Evolutionary conservation across 2,329 filamentous ascomycete species (phyloP), one percentile per base, ranked within the genome.

Genomic region (Hymenoscyphus fructigenus): DNA sequence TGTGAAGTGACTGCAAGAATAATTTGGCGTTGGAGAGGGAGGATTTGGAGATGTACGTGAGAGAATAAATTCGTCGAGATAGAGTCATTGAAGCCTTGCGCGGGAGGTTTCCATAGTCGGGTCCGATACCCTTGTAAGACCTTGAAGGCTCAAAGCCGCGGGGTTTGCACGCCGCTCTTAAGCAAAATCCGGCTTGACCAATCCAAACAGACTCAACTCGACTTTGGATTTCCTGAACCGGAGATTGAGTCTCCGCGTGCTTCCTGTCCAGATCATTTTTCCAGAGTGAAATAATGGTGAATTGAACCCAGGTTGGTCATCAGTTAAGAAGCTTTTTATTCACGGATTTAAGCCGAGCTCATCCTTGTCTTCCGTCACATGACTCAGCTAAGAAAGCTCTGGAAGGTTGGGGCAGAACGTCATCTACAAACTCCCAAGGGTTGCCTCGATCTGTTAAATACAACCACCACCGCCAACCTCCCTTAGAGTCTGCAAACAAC

Each of bases 401-500:
- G 17, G 57, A 59, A 44, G n/a, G n/a, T 7, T 1, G 29, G 29
- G 10, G 29, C 36, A 34, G 38, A 26, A 59, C 57, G 57, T 47
- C 57, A 59, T 59, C 34, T 44, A 23, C 29, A 29, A 38, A 36
- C 9, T 59, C 17, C 9, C n/a, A n/a, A n/a, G n/a, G 4, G 20
- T 26, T 57, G 17, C 55, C 26, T 34, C 9, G n/a, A 34, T 57
- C 15, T 17, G n/a, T 29, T n/a, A 57, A 57, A 57, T 20, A 20
- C 17, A 7, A 32, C 28, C 57, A 44, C 60, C 57, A 36, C 58
- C 50, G 53, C 47, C 58, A 61, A 53, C 47, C 47, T 14, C 3
- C 47, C 20, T 53, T 55, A 38, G 56, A 36, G 34, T 20, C 53
- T 26, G 17, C 47, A 44, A 64, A 61, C 38, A 55, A 59, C 61